Base-by-base conservation (phyloP, 2,329 filamentous ascomycete species). In the Uncinocarpus reesii region DNA sequence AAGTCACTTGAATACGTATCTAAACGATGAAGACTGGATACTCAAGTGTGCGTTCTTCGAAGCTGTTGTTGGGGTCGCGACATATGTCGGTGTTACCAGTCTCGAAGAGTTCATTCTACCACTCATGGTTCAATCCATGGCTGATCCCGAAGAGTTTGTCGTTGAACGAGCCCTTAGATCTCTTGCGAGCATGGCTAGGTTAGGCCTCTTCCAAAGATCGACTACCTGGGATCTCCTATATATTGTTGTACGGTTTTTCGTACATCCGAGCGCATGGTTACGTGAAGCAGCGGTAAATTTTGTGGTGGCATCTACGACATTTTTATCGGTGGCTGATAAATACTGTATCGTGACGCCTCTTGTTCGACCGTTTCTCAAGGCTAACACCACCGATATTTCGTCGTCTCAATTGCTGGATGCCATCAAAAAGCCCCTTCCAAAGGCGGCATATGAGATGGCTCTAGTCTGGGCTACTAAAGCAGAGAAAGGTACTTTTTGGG, bases 31-130 rank as follows among this genome's bases (percentile, higher is more conserved):
- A 35, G 89, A 98, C 62, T 98, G 92, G 92, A 87, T 87, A 63
- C 71, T 98, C 26, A 95, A 95, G 64, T 95, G 88, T 58, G 88
- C 90, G 2, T 96, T 96, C 62, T 95, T 98, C 59, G 89, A 95
- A 60, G 86, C 88, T 0, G 87, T 96, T 21, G 86, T 96, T 13
- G 90, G 89, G 2, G 89, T 98, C 55, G 86, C 89, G 3, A 80
- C 86, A 1, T 95, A 95, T 57, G 78, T 96, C 28, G 92, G 92
- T 23, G 88, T 85, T 51, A 85, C 82, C 28, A 93, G 83, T 56
- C 70, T 98, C 26, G 92, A 98, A 65, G 88, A 94, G 56, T 98
- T 95, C 58, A 94, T 96, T 55, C 69, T 98, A 21, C 92, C 93
- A 0, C 73, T 98, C 11, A 95, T 98, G 87, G 78, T 95, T 2